Conservation (phyloP, 2,329 filamentous ascomycete genomes). For the Stemphylium beticola region DNA sequence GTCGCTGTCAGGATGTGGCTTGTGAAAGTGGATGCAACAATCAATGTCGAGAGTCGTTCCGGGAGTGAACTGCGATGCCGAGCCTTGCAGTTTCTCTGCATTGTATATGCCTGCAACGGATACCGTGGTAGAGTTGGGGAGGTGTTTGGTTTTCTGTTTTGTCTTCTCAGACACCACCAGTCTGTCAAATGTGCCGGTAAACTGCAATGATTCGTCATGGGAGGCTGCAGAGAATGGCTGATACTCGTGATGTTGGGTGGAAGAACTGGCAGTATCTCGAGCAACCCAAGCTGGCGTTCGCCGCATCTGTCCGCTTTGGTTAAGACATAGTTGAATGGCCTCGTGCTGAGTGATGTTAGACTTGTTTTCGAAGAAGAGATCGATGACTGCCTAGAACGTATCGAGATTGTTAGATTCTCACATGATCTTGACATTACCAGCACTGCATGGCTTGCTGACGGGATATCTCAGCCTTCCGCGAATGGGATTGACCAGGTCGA, state of each 20-base stretch:
- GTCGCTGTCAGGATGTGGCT: slow-evolving; percentile 63
- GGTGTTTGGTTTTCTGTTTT: slow-evolving; percentile 10
- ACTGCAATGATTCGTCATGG: slow-evolving; percentile 6
- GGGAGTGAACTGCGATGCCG: slow-evolving; percentile 62
- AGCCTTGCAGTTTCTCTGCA: slow-evolving; percentile 65
- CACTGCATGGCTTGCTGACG: not conserved
- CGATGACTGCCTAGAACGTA: not conserved
- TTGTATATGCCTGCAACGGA: not conserved
- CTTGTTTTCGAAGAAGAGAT: not conserved
- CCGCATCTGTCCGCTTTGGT: not conserved
- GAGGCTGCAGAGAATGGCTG: not conserved
- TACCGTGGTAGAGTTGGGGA: not conserved
- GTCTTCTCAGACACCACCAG: not conserved
- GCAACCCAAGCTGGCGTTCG: not conserved
- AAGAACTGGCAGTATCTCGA: not conserved
- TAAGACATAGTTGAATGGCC: not conserved
- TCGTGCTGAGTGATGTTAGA: not conserved
- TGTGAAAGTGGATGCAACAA: slow-evolving; percentile 64
- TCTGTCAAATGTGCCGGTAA: slow-evolving; percentile 12
- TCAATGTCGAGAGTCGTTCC: slow-evolving; percentile 45
- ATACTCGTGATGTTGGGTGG: not conserved
- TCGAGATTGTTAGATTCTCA: not conserved
- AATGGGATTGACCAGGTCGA: not conserved
- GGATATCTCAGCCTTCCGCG: not conserved
- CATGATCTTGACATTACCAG: not conserved